Base-by-base conservation (phyloP, 2,329 filamentous ascomycete genomes). In the Diaporthe amygdali region DNA sequence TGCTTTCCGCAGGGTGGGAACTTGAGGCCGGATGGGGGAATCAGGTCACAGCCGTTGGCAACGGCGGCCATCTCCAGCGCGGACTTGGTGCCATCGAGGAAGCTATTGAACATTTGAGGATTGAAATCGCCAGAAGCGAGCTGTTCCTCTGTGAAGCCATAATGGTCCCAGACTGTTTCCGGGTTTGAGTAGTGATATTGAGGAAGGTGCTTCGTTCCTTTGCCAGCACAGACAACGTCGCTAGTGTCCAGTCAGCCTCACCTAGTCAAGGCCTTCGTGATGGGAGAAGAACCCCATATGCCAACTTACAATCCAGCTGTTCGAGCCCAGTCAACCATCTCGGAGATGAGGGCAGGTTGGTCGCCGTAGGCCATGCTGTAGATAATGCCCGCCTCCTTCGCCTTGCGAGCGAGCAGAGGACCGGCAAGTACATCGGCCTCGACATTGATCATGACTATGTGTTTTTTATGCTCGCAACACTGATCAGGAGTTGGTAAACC, bases 41-140 rank as follows among this genome's bases (percentile, higher is more conserved):
- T 79, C 27, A 86, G 76, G 71, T 82, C 80, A 73, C 83, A 85
- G 17, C 82, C 82, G 68, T 85, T 86, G 6, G 84, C 80, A 0
- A 85, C 84, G 15, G 84, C 84, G 5, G 84, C 82, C 84, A 86
- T 86, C 74, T 85, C 83, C 6, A 85, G 75, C 0, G 83, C 82
- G 2, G 80, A 82, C 74, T 85, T 85, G 8, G 84, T 85, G n/a
- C 84, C 84, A 69, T 86, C 83, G 2, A 85, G 77, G 76, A 85
- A 86, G 0, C 81, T 83, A 74, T 85, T 85, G 80, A 85, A 85
- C 82, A 85, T 86, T 56, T 85, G 83, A 6, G 82, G 81, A 73
- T 85, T 85, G 75, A 85, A 83, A 72, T 85, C 82, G 4, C 77
- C 82, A 0, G 76, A 79, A 0, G 78, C 79, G 6, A 84, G 75